These are phyloP conservation scores for Panaeolus cyanescens DNA, from an alignment of 768 basidiomycete species.

Conservation along the genomic window DNA sequence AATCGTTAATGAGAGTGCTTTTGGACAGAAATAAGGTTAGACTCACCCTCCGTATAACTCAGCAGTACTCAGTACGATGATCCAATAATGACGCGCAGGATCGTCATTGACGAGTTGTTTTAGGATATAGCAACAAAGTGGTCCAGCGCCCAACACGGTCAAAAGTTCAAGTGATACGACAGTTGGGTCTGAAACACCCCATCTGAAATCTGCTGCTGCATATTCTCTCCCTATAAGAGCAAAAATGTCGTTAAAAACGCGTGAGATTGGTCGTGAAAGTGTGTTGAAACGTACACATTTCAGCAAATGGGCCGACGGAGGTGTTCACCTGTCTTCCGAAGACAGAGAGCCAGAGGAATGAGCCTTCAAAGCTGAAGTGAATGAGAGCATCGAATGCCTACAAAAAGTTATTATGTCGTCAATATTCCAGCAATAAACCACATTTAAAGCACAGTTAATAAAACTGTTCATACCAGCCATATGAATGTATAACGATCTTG, in stretches of 20 bases:
- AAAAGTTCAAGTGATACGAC: slow-evolving; percentile 83
- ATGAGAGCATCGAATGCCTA: slow-evolving; percentile 82
- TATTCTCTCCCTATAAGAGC: slow-evolving; percentile 72
- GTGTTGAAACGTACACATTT: slow-evolving; percentile 60
- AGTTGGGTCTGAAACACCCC: slow-evolving; percentile 79
- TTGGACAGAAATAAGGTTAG: neutral
- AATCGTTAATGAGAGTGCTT: neutral
- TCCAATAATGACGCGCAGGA: slow-evolving; percentile 76
- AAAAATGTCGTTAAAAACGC: neutral
- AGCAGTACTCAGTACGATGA: slow-evolving; percentile 72
- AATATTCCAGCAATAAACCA: neutral
- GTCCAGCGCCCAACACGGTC: slow-evolving; percentile 79
- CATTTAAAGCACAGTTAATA: neutral
- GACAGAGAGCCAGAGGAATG: slow-evolving; percentile 76
- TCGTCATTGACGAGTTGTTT: slow-evolving; percentile 65
- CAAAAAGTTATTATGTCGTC: neutral
- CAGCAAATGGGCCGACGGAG: slow-evolving; percentile 67
- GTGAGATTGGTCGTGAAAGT: neutral
- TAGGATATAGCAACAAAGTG: slow-evolving; percentile 73
- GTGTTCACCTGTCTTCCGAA: slow-evolving; percentile 76
- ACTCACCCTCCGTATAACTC: slow-evolving; percentile 78
- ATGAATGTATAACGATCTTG: slow-evolving; percentile 73
- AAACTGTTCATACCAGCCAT: slow-evolving; percentile 61
- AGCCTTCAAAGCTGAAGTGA: slow-evolving; percentile 78
- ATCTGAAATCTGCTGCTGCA: slow-evolving; percentile 76